Base-by-base conservation (phyloP, 2,329 filamentous ascomycete species). In the Xylaria sp. region DNA sequence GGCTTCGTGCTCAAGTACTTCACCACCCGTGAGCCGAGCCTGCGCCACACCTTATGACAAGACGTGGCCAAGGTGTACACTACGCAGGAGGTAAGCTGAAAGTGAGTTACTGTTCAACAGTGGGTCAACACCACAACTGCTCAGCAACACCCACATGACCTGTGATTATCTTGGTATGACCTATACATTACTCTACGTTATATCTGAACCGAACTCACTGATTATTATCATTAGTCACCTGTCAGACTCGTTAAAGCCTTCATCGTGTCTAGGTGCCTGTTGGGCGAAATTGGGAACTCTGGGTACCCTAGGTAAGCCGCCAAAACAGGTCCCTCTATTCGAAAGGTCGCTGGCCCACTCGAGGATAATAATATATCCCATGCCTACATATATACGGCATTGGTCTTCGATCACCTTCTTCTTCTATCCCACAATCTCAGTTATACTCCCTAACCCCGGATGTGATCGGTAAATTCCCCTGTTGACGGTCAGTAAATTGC, bases 1-100 rank as follows among this genome's bases (percentile, higher is more conserved):
- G 59, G 48, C 75, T 77, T 56, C 73, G 70, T 43, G 58, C 58
- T 31, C 63, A 54, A 49, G 67, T 72, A 18, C 55, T 64, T 41
- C 55, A 33, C 39, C 33, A 58, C n/a, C 48, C 58, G 6, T 59
- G 39, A 62, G 36, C 13, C 20, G 9, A 64, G 20, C 59, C 10
- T 43, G 41, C 56, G 33, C 56, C 57, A 28, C 56, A 61, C n/a
- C 10, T 36, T 36, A 10, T 39, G 31, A 55, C 28, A 55, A 62
- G 39, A 49, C 20, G 18, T 49, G 23, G 20, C 20, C 20, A 49
- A 36, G 20, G 28, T 28, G 51, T 25, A 56, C 25, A 49, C 31
- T 23, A 28, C 36, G 41, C 15, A 20, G 28, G 48, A 58, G 51
- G 36, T 67, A 39, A 66, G 57, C 51, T 48, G 52, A 62, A 51